Conservation (phyloP, 257 asterid species). For the Ehretia macrophylla region DNA sequence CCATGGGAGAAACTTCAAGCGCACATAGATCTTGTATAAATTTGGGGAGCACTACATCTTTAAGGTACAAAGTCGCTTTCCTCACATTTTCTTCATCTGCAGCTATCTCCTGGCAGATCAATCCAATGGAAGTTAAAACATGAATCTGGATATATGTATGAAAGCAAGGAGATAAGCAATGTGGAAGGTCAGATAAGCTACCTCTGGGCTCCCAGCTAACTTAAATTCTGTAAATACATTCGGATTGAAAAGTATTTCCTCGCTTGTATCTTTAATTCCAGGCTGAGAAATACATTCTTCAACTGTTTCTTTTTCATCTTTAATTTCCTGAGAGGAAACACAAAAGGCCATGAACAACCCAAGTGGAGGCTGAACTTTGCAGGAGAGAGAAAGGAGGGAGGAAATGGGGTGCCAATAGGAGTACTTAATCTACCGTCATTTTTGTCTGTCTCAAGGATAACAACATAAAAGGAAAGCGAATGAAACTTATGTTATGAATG, state of each 20-base stretch:
- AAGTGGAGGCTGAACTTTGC: background rate
- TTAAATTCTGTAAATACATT: constrained; percentile 84
- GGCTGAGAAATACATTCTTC: constrained; percentile 35
- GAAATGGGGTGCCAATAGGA: too few relatives aligned
- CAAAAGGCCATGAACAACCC: background rate
- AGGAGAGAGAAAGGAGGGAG: background rate
- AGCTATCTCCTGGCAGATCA: constrained; percentile 57
- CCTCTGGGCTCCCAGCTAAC: constrained; percentile 81
- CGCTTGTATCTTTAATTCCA: constrained; percentile 27
- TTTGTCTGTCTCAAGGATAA: too few relatives aligned
- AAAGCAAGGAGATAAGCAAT: constrained; percentile 7
- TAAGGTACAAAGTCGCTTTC: constrained; percentile 68
- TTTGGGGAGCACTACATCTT: constrained; percentile 67
- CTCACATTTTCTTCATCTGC: constrained; percentile 79
- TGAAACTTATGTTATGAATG: too few relatives aligned
- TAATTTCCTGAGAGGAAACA: constrained; percentile 27
- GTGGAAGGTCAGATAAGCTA: constrained; percentile 18
- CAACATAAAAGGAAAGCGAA: too few relatives aligned
- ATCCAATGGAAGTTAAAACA: constrained; percentile 9
- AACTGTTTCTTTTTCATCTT: constrained; percentile 28
- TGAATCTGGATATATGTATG: constrained; percentile 5
- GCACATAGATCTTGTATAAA: constrained; percentile 72
- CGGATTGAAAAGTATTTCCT: constrained; percentile 74
- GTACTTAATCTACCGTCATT: too few relatives aligned
- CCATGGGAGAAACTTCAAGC: constrained; percentile 98